These are phyloP conservation scores for Lachnellula hyalina DNA, from an alignment of 2,329 filamentous ascomycete genomes.

Conservation along the genomic window DNA sequence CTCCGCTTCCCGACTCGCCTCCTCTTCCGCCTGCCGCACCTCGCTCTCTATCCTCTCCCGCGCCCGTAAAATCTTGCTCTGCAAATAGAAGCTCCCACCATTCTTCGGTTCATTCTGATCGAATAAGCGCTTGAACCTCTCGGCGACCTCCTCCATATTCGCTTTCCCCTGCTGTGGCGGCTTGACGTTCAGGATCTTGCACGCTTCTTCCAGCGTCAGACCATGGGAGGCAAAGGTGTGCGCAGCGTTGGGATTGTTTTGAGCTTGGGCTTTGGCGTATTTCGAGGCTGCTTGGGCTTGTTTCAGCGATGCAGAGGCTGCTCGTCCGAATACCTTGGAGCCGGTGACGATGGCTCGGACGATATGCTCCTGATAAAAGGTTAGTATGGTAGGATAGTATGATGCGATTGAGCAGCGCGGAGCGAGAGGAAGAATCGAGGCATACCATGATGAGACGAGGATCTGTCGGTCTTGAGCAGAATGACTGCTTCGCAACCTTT, in stretches of 20 bases:
- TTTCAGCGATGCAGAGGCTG: slow-evolving; percentile 90
- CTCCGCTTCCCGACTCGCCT: slow-evolving; percentile 70
- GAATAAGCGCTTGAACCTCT: slow-evolving; percentile 90
- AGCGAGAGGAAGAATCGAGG: background rate
- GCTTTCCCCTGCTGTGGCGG: slow-evolving; percentile 73
- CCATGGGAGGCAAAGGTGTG: slow-evolving; percentile 54
- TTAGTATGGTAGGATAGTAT: background rate
- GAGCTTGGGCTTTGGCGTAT: slow-evolving; percentile 70
- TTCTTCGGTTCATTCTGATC: slow-evolving; percentile 93
- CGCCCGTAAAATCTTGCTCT: slow-evolving; percentile 91
- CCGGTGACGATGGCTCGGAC: slow-evolving; percentile 90
- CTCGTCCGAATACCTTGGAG: slow-evolving; percentile 84
- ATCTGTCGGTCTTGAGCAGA: background rate
- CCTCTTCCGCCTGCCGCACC: slow-evolving; percentile 65
- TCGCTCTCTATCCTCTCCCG: slow-evolving; percentile 90
- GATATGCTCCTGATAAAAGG: slow-evolving; percentile 72
- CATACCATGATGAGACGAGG: slow-evolving; percentile 17
- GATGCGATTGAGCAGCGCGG: background rate
- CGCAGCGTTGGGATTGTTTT: slow-evolving; percentile 43
- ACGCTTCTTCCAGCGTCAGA: slow-evolving; percentile 92
- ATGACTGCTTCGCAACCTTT: background rate
- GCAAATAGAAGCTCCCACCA: slow-evolving; percentile 94
- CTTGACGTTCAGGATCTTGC: slow-evolving; percentile 94
- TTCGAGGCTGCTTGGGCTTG: slow-evolving; percentile 85
- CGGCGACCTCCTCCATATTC: slow-evolving; percentile 73